phyloP scores from a whole-genome alignment of 805 yeast genomes.

The Vanderwaltozyma tropicalis region DNA sequence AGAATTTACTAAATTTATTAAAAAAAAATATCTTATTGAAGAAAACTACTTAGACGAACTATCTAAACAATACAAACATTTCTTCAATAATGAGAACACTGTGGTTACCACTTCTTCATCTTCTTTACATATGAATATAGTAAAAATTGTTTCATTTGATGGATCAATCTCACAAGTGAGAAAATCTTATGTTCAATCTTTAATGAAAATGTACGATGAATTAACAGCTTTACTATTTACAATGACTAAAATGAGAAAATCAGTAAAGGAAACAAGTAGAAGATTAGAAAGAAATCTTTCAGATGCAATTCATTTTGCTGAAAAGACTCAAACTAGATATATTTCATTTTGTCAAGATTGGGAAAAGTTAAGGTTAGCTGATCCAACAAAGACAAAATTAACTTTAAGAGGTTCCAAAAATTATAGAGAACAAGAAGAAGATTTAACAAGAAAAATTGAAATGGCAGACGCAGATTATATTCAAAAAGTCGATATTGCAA shows the following conservation, averaged over 20 bases:
- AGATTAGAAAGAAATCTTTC: constrained; percentile 72
- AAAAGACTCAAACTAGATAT: constrained; percentile 75
- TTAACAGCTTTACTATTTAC: constrained; percentile 58
- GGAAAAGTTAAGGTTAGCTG: constrained; percentile 68
- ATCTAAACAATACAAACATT: constrained; percentile 54
- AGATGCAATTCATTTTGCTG: constrained; percentile 76
- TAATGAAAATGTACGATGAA: constrained; percentile 81
- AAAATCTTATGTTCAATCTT: constrained; percentile 62
- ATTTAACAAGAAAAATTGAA: constrained; percentile 67
- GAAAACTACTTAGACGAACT: constrained; percentile 68
- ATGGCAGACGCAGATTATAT: constrained; percentile 80
- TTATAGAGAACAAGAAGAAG: constrained; percentile 80
- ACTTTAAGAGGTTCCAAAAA: constrained; percentile 71
- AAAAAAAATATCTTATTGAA: constrained; percentile 67
- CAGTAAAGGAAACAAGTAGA: constrained; percentile 70
- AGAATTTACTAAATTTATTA: constrained; percentile 70
- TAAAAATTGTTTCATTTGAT: constrained; percentile 62
- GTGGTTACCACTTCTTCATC: constrained; percentile 2
- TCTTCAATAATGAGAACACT: constrained; percentile 14
- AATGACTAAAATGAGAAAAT: constrained; percentile 62
- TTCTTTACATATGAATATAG: constrained; percentile 56
- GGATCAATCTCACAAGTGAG: constrained; percentile 69
- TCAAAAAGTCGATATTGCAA: constrained; percentile 61
- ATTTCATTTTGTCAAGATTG: constrained; percentile 74
- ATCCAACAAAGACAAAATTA: constrained; percentile 75